Evolutionary conservation across 2,329 filamentous ascomycete species (phyloP).

Genomic region (Pestalotiopsis sp.): DNA sequence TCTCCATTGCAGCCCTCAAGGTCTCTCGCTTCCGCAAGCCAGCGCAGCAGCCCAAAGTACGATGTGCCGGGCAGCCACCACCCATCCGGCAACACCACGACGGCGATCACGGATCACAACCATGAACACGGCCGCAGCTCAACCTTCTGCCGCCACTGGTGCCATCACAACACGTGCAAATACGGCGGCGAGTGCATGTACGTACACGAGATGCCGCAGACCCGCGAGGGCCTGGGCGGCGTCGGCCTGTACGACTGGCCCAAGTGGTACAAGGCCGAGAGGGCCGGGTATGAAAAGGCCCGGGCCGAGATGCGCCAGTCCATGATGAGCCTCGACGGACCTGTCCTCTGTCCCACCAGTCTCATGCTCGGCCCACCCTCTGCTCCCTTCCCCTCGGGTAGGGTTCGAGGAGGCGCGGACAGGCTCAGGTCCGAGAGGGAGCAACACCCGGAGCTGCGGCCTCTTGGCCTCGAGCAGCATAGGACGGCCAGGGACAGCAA

Average conservation of each 20-base stretch:
- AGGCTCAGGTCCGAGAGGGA: not conserved
- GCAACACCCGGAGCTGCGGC: not conserved
- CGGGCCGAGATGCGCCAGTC: not conserved
- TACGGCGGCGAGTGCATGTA: constrained; percentile 44
- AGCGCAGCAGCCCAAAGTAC: not conserved
- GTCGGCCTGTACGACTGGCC: constrained; percentile 44
- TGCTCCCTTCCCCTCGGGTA: not conserved
- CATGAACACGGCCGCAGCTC: constrained; percentile 6
- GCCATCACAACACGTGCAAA: constrained; percentile 46
- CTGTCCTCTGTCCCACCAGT: not conserved
- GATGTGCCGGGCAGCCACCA: not conserved
- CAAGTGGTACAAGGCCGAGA: constrained; percentile 37
- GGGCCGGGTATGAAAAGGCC: not conserved
- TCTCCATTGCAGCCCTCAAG: not conserved
- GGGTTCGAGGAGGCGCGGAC: not conserved
- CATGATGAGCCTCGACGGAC: not conserved
- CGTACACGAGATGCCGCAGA: constrained; percentile 48
- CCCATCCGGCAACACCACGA: not conserved
- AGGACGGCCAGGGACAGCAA: not conserved
- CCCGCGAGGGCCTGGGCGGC: constrained; percentile 36
- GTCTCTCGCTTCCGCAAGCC: not conserved
- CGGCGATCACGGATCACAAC: constrained; percentile 6
- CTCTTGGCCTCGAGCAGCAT: not conserved
- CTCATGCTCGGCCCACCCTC: not conserved
- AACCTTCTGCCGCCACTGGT: constrained; percentile 47